Evolutionary conservation across 768 basidiomycete species (phyloP).

Genomic region (Leucosporidium yakuticum): DNA sequence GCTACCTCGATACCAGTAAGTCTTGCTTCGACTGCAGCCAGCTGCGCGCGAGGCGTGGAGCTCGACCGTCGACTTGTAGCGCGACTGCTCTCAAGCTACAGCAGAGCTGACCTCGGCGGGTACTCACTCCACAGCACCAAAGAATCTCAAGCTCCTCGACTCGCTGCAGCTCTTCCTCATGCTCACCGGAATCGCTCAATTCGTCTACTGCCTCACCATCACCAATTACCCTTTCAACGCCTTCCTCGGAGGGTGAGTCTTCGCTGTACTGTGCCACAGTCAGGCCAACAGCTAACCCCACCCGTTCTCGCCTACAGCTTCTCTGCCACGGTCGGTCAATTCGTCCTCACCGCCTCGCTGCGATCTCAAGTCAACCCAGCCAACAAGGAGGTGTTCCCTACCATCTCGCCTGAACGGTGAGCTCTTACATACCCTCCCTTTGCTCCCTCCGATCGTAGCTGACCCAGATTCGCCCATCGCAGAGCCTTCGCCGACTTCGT

Average conservation of each 20-base stretch:
- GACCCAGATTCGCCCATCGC: background rate
- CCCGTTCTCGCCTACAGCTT: slow-evolving; percentile 55
- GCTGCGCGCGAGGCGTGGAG: too few relatives aligned
- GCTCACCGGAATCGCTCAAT: slow-evolving; percentile 82
- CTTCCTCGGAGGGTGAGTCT: slow-evolving; percentile 82
- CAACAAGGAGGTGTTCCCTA: slow-evolving; percentile 75
- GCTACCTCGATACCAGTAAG: slow-evolving; percentile 5
- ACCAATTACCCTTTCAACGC: slow-evolving; percentile 96
- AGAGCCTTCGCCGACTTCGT: slow-evolving; percentile 98
- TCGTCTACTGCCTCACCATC: slow-evolving; percentile 82
- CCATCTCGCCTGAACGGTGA: slow-evolving; percentile 72
- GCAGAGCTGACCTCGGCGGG: background rate
- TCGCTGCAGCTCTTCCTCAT: slow-evolving; percentile 85
- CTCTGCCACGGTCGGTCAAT: slow-evolving; percentile 88
- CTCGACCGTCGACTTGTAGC: background rate
- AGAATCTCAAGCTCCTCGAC: slow-evolving; percentile 79
- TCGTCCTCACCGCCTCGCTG: slow-evolving; percentile 86
- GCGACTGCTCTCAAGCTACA: background rate
- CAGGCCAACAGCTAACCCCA: background rate
- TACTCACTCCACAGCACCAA: slow-evolving; percentile 16
- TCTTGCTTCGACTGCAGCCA: background rate
- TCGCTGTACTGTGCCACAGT: background rate
- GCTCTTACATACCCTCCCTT: background rate
- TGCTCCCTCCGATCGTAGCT: background rate
- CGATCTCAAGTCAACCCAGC: slow-evolving; percentile 85